Percentiles rank a stretch among this genome's conserved stretches.
Evolutionary conservation across 768 basidiomycete genomes (phyloP).

Genomic region (Amanita polypyramis): DNA sequence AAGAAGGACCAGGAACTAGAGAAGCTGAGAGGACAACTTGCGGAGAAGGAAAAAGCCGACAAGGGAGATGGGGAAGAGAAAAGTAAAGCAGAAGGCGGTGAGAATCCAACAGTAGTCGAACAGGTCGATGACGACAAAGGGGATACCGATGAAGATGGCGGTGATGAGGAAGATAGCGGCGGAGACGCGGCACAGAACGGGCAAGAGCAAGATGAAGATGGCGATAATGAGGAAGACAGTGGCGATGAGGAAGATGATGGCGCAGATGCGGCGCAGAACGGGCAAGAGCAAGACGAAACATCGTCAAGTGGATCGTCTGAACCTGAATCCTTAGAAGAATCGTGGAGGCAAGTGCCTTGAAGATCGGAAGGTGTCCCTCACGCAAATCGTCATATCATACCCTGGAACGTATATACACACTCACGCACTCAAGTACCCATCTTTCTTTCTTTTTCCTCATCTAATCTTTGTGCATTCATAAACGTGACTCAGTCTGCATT

Average conservation of each 20-base stretch:
- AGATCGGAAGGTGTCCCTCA: not conserved
- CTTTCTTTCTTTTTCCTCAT: not conserved
- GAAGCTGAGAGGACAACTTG: constrained; percentile 38
- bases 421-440: not conserved
- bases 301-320: constrained; percentile 15
- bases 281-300: constrained; percentile 18
- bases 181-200: too few relatives aligned
- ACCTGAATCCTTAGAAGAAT: constrained; percentile 4
- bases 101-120: constrained; percentile 16
- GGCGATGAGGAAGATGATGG: constrained; percentile 30
- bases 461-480: too few relatives aligned
- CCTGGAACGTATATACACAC: not conserved
- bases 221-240: constrained; percentile 22
- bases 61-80: constrained; percentile 19
- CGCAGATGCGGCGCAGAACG: constrained; percentile 10
- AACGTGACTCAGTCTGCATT: too few relatives aligned
- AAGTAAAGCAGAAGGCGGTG: constrained; percentile 15
- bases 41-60: constrained; percentile 42
- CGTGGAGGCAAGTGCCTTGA: constrained; percentile 4
- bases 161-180: constrained; percentile 33
- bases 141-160: constrained; percentile 22
- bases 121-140: constrained; percentile 16
- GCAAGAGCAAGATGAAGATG: constrained; percentile 17
- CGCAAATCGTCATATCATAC: not conserved
- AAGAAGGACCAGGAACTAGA: constrained; percentile 52